Percentiles rank a stretch among this genome's conserved stretches.
Evolutionary conservation across 805 yeast species (phyloP).

Genomic region (Cyberlindnera mycetangii): DNA sequence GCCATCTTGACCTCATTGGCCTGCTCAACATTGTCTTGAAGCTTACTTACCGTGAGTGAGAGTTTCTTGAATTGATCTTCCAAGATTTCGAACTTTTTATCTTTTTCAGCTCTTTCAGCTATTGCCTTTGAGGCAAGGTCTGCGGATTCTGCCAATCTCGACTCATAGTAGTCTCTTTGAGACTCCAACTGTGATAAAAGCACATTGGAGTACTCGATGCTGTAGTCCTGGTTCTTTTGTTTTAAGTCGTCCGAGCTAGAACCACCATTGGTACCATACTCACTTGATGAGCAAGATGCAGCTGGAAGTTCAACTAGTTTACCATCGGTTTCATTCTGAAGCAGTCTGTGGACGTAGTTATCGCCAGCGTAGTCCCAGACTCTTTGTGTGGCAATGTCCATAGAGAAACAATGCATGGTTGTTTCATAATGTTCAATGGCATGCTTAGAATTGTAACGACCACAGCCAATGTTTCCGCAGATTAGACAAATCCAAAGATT

Average conservation of each 20-base stretch:
- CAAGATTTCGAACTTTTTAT: background rate
- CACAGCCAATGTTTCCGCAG: slow-evolving; percentile 92
- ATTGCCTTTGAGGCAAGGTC: slow-evolving; percentile 22
- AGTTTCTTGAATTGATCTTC: slow-evolving; percentile 2
- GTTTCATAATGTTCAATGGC: slow-evolving; percentile 76
- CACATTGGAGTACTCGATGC: slow-evolving; percentile 77
- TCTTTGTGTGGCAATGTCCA: slow-evolving; percentile 80
- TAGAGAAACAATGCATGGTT: slow-evolving; percentile 85
- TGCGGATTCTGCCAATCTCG: slow-evolving; percentile 37
- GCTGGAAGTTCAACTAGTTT: slow-evolving; percentile 70
- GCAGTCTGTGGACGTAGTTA: slow-evolving; percentile 79
- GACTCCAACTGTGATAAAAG: slow-evolving; percentile 79
- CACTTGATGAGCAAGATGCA: slow-evolving; percentile 8
- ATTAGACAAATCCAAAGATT: slow-evolving; percentile 87
- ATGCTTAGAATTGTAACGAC: slow-evolving; percentile 81
- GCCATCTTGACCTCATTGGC: slow-evolving; percentile 2
- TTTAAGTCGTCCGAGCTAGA: slow-evolving; percentile 9
- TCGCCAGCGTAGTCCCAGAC: slow-evolving; percentile 97
- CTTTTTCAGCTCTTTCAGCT: background rate
- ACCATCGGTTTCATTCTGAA: slow-evolving; percentile 86
- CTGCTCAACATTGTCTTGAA: slow-evolving; percentile 13
- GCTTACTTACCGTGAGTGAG: background rate
- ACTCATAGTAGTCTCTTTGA: slow-evolving; percentile 80
- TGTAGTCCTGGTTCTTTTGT: slow-evolving; percentile 55
- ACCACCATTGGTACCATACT: background rate